Evolutionary conservation across 129 eudicot species (phyloP).

Genomic region (Ambrosia artemisiifolia): DNA sequence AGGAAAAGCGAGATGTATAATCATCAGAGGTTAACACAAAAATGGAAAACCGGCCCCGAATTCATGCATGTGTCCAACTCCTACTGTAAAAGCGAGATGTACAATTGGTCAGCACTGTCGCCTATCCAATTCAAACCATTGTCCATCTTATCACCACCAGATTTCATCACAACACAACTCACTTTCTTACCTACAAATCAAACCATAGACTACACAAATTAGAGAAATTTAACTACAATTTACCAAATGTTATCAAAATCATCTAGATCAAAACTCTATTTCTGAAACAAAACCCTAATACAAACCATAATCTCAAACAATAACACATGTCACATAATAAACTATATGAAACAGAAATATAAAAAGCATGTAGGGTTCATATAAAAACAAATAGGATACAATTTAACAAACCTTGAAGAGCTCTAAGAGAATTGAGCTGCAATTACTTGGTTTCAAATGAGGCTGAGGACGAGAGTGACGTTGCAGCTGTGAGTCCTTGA

Average conservation of each 20-base stretch:
- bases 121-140: constrained; percentile 15
- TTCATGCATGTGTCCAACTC: no score
- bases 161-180: constrained; percentile 37
- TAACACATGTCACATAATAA: constrained; percentile 1
- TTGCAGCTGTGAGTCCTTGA: no score
- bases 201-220: constrained; percentile 1
- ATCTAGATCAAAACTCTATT: neutral
- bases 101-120: constrained; percentile 39
- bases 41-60: no score
- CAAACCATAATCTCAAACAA: neutral
- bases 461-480: constrained; percentile 29
- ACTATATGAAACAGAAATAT: neutral
- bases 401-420: constrained; percentile 24
- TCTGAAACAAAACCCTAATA: constrained; percentile 2
- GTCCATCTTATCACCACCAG: constrained; percentile 39
- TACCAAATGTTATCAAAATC: neutral
- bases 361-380: neutral
- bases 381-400: neutral
- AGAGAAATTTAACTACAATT: neutral
- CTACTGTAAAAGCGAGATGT: no score
- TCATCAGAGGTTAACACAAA: no score
- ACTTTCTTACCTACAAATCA: constrained; percentile 43
- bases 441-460: constrained; percentile 30
- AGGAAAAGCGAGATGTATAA: no score
- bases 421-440: constrained; percentile 23